phyloP scores from a whole-genome alignment of 2,329 filamentous ascomycete species.

The Plectosphaerella plurivora region DNA sequence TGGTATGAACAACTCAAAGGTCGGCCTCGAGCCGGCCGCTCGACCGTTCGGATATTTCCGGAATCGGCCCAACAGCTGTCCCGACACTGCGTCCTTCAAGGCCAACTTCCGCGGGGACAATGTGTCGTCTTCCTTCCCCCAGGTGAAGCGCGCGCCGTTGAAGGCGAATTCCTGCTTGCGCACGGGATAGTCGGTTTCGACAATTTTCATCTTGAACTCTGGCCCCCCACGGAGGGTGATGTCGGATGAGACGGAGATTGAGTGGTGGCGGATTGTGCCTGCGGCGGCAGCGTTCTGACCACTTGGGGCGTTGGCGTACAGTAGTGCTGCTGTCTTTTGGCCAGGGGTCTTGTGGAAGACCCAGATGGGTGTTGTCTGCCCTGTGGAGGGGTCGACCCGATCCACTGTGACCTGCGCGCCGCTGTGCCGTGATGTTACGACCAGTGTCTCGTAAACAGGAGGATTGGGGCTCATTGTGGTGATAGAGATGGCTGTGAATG shows the following conservation, averaged over 20 bases:
- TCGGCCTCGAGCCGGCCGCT: slow-evolving; percentile 1
- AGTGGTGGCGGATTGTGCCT: slow-evolving; percentile 1
- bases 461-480: not conserved
- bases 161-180: slow-evolving; percentile 5
- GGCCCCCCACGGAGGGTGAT: slow-evolving; percentile 5
- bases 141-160: not conserved
- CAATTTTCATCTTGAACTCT: slow-evolving; percentile 5
- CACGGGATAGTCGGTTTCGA: not conserved
- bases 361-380: slow-evolving; percentile 3
- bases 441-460: not conserved
- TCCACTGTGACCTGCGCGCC: slow-evolving; percentile 8
- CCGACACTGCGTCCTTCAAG: slow-evolving; percentile 3
- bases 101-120: slow-evolving; percentile 2
- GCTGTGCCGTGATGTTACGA: not conserved
- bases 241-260: slow-evolving; percentile 6
- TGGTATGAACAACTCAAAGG: slow-evolving; percentile 8
- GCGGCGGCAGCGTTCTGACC: not conserved
- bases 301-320: slow-evolving; percentile 1
- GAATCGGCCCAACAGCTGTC: slow-evolving; percentile 3
- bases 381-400: slow-evolving; percentile 4
- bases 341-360: slow-evolving; percentile 6
- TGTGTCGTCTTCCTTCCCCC: slow-evolving; percentile 2
- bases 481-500: not conserved
- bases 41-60: slow-evolving; percentile 3
- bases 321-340: not conserved